Conservation (phyloP, 768 basidiomycete species). For the Tricholoma furcatifolium region DNA sequence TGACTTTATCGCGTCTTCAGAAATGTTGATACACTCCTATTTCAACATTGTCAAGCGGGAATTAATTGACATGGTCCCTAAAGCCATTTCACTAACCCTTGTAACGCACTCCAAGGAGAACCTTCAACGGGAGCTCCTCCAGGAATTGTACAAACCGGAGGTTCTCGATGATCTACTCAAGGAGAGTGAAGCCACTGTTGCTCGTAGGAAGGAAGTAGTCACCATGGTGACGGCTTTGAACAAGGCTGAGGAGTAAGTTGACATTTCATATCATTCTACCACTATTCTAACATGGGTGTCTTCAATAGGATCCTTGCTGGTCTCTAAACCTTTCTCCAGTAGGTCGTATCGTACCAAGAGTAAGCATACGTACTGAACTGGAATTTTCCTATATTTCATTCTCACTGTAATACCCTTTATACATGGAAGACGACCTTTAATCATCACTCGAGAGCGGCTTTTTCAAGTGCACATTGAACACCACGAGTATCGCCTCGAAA, state of each 20-base stretch:
- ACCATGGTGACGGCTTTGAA: conserved; percentile 93
- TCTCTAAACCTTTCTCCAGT: conserved; percentile 33
- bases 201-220: conserved; percentile 90
- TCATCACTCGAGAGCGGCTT: conserved; percentile 8
- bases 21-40: conserved; percentile 94
- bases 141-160: conserved; percentile 96
- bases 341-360: conserved; percentile 10
- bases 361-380: conserved; percentile 26
- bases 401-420: conserved; percentile 31
- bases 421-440: conserved; percentile 20
- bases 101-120: conserved; percentile 94
- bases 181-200: conserved; percentile 89
- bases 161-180: conserved; percentile 94
- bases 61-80: conserved; percentile 99
- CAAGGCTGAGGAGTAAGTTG: conserved; percentile 91
- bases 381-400: conserved; percentile 17
- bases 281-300: conserved; percentile 2
- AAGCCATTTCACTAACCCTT: conserved; percentile 88
- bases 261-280: conserved; percentile 1
- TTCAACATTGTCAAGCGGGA: conserved; percentile 99
- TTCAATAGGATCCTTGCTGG: conserved; percentile 59
- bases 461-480: conserved; percentile 4
- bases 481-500: too few species aligned
- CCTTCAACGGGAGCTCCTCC: conserved; percentile 89
- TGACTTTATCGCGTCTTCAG: conserved; percentile 35